These are phyloP conservation scores for Eimeria zaria DNA, from an alignment of 169 alveolate species.

Conservation along the genomic window DNA sequence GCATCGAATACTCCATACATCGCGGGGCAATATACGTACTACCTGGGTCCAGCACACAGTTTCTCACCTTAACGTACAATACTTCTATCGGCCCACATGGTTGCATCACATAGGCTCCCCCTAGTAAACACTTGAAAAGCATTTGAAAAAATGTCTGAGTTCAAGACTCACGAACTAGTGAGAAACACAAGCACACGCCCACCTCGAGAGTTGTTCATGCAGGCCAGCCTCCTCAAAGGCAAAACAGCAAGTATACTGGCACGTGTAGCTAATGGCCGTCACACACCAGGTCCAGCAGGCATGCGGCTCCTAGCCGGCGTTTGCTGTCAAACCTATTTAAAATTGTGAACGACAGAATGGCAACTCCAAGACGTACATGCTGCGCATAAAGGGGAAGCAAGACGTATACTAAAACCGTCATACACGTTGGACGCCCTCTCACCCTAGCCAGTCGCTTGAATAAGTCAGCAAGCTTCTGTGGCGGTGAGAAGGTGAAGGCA, in stretches of 20 bases:
- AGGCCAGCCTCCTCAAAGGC: not conserved
- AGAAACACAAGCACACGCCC: not conserved
- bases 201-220: not conserved
- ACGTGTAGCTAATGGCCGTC: not conserved
- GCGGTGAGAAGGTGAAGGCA: not conserved
- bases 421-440: not conserved
- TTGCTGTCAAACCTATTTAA: not conserved
- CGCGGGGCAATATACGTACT: not conserved
- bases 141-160: not conserved
- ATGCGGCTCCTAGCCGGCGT: not conserved
- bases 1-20: not conserved
- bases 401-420: not conserved
- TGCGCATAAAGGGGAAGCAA: not conserved
- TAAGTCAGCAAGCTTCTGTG: not conserved
- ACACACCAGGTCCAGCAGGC: not conserved
- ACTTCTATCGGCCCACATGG: no score
- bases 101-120: not conserved
- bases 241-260: not conserved
- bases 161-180: not conserved
- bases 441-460: not conserved
- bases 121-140: not conserved
- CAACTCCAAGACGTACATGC: not conserved
- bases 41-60: not conserved
- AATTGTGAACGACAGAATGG: not conserved
- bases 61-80: not conserved